Percentiles rank a stretch among this genome's conserved stretches.
Evolutionary conservation across 164 flowering plant genomes (phyloP).

Genomic region (Chimonanthus praecox): DNA sequence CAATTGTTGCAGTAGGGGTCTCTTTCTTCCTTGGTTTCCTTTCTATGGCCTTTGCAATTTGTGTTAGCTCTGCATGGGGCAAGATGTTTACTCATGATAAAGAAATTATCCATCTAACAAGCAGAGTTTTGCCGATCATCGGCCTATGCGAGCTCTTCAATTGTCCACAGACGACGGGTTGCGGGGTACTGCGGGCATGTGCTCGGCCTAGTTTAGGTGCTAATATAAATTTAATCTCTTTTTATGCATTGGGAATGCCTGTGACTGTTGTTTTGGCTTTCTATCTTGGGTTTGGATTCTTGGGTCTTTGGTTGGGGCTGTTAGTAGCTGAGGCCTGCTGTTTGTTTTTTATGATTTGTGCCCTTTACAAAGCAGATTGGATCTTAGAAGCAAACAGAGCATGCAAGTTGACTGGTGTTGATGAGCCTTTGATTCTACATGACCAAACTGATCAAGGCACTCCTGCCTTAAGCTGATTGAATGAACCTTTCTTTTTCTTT

Average conservation of each 20-base stretch:
- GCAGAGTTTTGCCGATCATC: slow-evolving; percentile 68
- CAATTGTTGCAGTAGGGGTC: slow-evolving; percentile 51
- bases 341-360: slow-evolving; percentile 64
- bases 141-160: slow-evolving; percentile 96
- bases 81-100: slow-evolving; percentile 59
- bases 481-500: too few species aligned
- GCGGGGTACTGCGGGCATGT: slow-evolving; percentile 84
- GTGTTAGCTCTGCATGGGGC: slow-evolving; percentile 82
- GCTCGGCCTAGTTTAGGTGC: slow-evolving; percentile 85
- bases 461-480: too few species aligned
- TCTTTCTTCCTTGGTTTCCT: slow-evolving; percentile 55
- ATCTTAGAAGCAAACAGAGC: slow-evolving; percentile 58
- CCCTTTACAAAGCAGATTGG: slow-evolving; percentile 75
- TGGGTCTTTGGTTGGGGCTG: slow-evolving; percentile 86
- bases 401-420: slow-evolving; percentile 34
- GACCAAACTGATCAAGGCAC: too few species aligned
- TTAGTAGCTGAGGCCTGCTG: slow-evolving; percentile 89
- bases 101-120: slow-evolving; percentile 61
- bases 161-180: slow-evolving; percentile 96
- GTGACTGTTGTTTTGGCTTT: slow-evolving; percentile 76
- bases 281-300: slow-evolving; percentile 56
- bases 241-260: slow-evolving; percentile 91
- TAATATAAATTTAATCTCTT: slow-evolving; percentile 84
- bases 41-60: slow-evolving; percentile 59
- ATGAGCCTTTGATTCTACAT: too few species aligned